A percentile compares a stretch with the other conserved stretches of the same genome.
Conservation (phyloP, 2,329 filamentous ascomycete genomes). For the Phaeoacremonium minimum region DNA sequence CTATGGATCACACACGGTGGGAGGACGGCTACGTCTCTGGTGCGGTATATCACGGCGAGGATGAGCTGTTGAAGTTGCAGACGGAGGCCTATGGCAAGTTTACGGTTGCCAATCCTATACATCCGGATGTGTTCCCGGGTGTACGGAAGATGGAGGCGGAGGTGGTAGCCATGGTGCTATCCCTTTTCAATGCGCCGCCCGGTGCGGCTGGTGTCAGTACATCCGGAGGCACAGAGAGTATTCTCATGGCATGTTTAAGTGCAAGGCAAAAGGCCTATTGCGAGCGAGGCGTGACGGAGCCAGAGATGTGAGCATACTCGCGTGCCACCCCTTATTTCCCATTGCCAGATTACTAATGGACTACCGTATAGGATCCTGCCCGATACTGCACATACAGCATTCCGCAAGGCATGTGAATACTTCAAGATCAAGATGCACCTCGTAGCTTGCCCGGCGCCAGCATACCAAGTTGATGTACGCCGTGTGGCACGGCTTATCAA, state of each 20-base stretch:
- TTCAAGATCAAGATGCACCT: conserved; percentile 95
- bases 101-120: conserved; percentile 92
- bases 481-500: conserved; percentile 84
- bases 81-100: conserved; percentile 92
- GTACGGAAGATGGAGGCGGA: conserved; percentile 99
- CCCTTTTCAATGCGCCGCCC: conserved; percentile 84
- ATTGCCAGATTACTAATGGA: conserved; percentile 8
- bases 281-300: conserved; percentile 84
- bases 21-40: conserved; percentile 93
- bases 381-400: conserved; percentile 91
- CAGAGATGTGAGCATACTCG: conserved; percentile 73
- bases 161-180: conserved; percentile 90
- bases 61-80: conserved; percentile 76
- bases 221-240: conserved; percentile 91
- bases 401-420: conserved; percentile 91
- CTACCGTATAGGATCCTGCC: conserved; percentile 71
- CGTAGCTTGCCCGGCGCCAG: conserved; percentile 79
- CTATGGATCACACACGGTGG: conserved; percentile 93
- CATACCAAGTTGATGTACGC: conserved; percentile 77
- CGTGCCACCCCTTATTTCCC: background rate
- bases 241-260: conserved; percentile 89
- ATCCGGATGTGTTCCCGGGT: conserved; percentile 96
- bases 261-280: conserved; percentile 83
- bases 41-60: conserved; percentile 92
- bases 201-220: conserved; percentile 85